A percentile compares a stretch with the other conserved stretches of the same genome.
Evolutionary conservation across 2,329 filamentous ascomycete genomes (phyloP).

Genomic region (Curvularia verruculosa): DNA sequence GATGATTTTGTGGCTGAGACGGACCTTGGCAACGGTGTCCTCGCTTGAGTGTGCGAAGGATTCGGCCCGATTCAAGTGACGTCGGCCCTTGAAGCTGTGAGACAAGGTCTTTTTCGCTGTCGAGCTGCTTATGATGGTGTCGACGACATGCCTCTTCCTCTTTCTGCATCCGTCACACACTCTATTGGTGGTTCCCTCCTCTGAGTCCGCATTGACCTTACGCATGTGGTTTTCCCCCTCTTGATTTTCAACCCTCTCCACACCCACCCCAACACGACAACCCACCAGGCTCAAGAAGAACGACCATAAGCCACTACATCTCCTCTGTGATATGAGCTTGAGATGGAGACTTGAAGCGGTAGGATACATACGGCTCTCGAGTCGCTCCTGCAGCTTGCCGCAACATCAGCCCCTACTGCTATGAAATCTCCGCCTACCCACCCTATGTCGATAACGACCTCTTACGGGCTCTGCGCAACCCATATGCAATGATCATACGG

Average conservation of each 20-base stretch:
- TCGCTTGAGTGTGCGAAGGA: constrained; percentile 6
- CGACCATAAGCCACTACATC: neutral
- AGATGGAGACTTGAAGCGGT: neutral
- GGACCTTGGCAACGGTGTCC: neutral
- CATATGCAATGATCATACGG: neutral
- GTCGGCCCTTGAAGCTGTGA: neutral
- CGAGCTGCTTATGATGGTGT: neutral
- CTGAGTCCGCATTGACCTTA: constrained; percentile 6
- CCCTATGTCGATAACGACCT: neutral
- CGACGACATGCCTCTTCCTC: neutral
- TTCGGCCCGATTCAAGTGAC: constrained; percentile 13
- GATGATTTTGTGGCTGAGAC: neutral
- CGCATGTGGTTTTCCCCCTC: constrained; percentile 1
- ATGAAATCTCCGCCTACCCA: constrained; percentile 1
- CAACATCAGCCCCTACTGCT: neutral
- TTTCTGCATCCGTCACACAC: neutral
- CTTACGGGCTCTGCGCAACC: neutral
- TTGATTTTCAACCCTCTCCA: constrained; percentile 6
- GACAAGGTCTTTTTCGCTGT: neutral
- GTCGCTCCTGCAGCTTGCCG: constrained; percentile 3
- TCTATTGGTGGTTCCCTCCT: neutral
- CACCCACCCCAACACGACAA: neutral
- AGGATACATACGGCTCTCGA: constrained; percentile 2
- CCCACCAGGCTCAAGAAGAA: constrained; percentile 2
- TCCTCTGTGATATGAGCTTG: neutral